Conservation (phyloP, 257 asterid genomes). For the Verbascum thapsus region DNA sequence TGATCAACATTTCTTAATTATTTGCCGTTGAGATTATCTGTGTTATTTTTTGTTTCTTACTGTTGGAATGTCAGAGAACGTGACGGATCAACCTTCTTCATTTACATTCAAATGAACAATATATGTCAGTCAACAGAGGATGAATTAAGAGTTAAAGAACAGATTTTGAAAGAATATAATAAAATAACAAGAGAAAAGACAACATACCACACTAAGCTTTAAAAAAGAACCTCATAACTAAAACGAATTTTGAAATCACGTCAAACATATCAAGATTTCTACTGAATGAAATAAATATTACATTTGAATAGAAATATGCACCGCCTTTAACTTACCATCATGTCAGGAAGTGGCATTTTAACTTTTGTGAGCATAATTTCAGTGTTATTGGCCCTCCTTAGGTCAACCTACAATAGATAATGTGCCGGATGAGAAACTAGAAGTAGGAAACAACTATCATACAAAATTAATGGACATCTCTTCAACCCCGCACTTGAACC, state of each 20-base stretch:
- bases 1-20: slow-evolving; percentile 19
- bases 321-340: slow-evolving; percentile 71
- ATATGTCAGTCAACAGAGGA: slow-evolving; percentile 19
- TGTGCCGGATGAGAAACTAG: slow-evolving; percentile 25
- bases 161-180: background rate
- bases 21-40: slow-evolving; percentile 24
- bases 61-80: slow-evolving; percentile 6
- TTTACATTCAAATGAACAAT: slow-evolving; percentile 9
- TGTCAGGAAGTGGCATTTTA: slow-evolving; percentile 99
- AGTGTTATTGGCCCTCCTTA: slow-evolving; percentile 96
- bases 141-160: background rate
- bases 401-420: slow-evolving; percentile 70
- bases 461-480: slow-evolving; percentile 9
- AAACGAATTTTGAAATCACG: slow-evolving; percentile 3
- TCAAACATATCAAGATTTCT: slow-evolving; percentile 12
- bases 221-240: slow-evolving; percentile 6
- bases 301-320: slow-evolving; percentile 23
- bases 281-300: slow-evolving; percentile 4
- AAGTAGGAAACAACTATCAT: slow-evolving; percentile 1
- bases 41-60: slow-evolving; percentile 12
- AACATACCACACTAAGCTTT: slow-evolving; percentile 16
- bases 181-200: background rate
- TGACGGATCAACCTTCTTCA: slow-evolving; percentile 12
- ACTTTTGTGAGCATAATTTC: slow-evolving; percentile 99
- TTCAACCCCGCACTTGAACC: slow-evolving; percentile 1